Evolutionary conservation across 2,329 filamentous ascomycete species (phyloP), one percentile per base, ranked within the genome.

Genomic region (Sclerotinia spermophila): DNA sequence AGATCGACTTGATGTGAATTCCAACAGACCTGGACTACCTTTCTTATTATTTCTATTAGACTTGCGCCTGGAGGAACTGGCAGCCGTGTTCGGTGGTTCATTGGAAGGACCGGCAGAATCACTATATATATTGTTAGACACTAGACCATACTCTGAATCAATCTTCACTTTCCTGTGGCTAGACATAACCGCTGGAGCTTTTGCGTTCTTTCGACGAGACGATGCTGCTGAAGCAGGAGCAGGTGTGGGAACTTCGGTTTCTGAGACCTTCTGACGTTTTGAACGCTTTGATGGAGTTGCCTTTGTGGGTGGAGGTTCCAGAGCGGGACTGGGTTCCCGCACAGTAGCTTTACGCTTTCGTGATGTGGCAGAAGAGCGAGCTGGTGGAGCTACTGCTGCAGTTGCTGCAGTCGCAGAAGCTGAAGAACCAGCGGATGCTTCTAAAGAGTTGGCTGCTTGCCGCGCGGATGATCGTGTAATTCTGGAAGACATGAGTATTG

Each of bases 381-480:
- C 82, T 77, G 81, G 82, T 78, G 80, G 79, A 70, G 79, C 65
- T 69, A 76, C 72, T 61, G 79, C 75, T 69, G 75, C 72, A 75
- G 80, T 77, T 73, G 80, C 78, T 72, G 82, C 80, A 79, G 82
- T 78, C 74, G 82, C 80, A 79, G 82, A 78, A 74, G 82, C 80
- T 79, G 82, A 78, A 73, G 79, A 71, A 24, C 58, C 66, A 67
- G 67, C 77, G 78, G 81, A 76, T 64, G 78, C 75, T 66, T 77
- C 72, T 76, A 77, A 74, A 74, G 79, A 74, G 77, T 79, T 88
- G 80, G 92, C 91, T 84, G 92, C 92, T 88, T 93, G 90, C 86
- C 94, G 94, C 85, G 94, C 92, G 82, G 94, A 91, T 79, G 94
- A 96, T 86, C 95, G 93, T 86, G 95, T 97, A 79, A 96, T 90